Conservation (phyloP, 2,329 filamentous ascomycete genomes). For the Fusarium globosum region DNA sequence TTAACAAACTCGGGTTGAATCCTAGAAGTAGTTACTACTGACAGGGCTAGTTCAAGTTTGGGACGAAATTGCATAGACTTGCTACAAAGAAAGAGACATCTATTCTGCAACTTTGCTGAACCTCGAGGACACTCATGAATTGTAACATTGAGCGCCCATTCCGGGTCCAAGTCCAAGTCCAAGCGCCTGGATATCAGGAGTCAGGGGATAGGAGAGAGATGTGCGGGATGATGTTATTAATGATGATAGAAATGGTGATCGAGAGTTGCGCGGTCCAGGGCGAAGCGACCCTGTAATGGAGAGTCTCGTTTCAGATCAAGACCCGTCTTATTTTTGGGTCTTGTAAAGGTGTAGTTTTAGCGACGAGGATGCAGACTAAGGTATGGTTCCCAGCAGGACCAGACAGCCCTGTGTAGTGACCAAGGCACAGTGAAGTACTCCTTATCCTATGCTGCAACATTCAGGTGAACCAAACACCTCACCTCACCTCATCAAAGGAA, state of each 20-base stretch:
- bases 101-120: not conserved
- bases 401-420: not conserved
- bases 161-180: not conserved
- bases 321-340: constrained; percentile 21
- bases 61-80: not conserved
- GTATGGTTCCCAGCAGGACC: not conserved
- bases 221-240: constrained; percentile 13
- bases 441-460: constrained; percentile 29
- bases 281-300: constrained; percentile 34
- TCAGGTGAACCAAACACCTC: constrained; percentile 35
- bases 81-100: not conserved
- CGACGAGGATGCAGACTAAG: not conserved
- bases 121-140: not conserved
- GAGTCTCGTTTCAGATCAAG: constrained; percentile 41
- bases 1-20: not conserved
- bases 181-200: constrained; percentile 17
- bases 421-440: not conserved
- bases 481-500: constrained; percentile 13
- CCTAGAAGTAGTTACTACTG: not conserved
- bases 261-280: constrained; percentile 21
- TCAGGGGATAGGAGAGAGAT: constrained; percentile 23
- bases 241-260: constrained; percentile 1
- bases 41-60: not conserved
- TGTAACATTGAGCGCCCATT: not conserved
- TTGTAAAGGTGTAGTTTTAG: constrained; percentile 13